Base-by-base conservation (phyloP, 176 grass and related monocot species). In the Musa troglodytarum region DNA sequence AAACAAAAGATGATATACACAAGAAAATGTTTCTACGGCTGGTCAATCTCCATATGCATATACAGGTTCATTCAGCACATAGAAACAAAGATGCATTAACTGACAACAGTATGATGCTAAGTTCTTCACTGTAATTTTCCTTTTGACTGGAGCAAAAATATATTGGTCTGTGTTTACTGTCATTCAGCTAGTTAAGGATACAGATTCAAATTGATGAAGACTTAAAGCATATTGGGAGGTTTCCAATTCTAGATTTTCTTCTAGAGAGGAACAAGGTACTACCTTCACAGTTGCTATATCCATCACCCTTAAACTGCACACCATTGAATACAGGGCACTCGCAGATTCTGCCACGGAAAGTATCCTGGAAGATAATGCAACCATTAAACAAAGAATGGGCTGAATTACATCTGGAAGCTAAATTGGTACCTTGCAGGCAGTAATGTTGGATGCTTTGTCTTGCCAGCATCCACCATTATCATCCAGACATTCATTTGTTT, bases 391-490 rank as follows among this genome's bases (percentile, higher is more conserved):
- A 74, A 55, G 20, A 26, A 56, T 24, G 19, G 10, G 53, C 3
- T 57, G 11, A 2, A 19, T 28, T 9, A 10, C 50, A 9, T 10
- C 10, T 11, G 15, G 71, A 13, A 28, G 23, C 17, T 29, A 54
- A 74, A 28, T 56, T 25, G 11, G 24, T 57, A 74, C 72, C 52
- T 74, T 74, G 72, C 72, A 74, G 22, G 72, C 72, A 28, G 72
- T 74, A 74, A 74, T 56, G 16, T 74, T 74, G 72, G 72, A 74
- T 26, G 72, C 72, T 74, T 74, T 74, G 24, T 74, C 72, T 43
- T 74, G 7, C 72, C 72, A 74, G 52, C 72, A 74, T 29, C 72
- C 72, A 74, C 72, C 72, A 74, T 57, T 74, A 29, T 74, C 53
- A 2, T 28, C 28, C 72, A 74, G 21, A 74, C 72, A 74, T 56